phyloP scores from a whole-genome alignment of 1,284 basidiomycete genomes.

The Ganoderma multipileum region DNA sequence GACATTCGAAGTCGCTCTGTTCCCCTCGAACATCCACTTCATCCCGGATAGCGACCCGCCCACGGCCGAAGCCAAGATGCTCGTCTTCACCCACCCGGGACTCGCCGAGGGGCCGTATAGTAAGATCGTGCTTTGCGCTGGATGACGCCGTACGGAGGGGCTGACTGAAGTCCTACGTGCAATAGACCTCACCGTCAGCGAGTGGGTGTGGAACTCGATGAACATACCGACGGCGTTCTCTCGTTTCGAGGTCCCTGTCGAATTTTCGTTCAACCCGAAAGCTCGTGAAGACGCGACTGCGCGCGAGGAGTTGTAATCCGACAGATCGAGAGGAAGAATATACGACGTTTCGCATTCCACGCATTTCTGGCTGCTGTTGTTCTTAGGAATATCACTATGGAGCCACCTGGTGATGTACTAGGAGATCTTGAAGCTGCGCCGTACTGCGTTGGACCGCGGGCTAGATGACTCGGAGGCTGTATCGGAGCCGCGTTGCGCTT shows the following conservation, averaged over 20 bases:
- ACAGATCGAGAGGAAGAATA: not conserved
- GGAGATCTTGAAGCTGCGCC: too few relatives aligned
- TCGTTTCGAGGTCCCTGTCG: not conserved
- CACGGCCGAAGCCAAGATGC: not conserved
- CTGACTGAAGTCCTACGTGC: not conserved
- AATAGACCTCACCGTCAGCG: not conserved
- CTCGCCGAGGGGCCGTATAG: not conserved
- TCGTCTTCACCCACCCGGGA: not conserved
- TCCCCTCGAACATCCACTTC: not conserved
- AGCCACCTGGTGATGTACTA: not conserved
- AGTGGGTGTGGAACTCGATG: not conserved
- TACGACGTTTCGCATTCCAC: not conserved
- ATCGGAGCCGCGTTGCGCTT: too few relatives aligned
- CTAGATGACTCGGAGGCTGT: too few relatives aligned
- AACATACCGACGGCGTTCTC: not conserved
- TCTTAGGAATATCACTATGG: not conserved
- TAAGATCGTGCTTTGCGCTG: not conserved
- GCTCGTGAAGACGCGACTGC: not conserved
- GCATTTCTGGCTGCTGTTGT: not conserved
- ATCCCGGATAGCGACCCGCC: not conserved
- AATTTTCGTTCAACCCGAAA: not conserved
- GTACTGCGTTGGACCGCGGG: too few relatives aligned
- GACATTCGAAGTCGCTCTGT: not conserved
- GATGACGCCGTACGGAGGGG: not conserved
- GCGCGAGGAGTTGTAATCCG: not conserved